phyloP scores from a whole-genome alignment of 805 yeast species.

The Pichia kluyveri region DNA sequence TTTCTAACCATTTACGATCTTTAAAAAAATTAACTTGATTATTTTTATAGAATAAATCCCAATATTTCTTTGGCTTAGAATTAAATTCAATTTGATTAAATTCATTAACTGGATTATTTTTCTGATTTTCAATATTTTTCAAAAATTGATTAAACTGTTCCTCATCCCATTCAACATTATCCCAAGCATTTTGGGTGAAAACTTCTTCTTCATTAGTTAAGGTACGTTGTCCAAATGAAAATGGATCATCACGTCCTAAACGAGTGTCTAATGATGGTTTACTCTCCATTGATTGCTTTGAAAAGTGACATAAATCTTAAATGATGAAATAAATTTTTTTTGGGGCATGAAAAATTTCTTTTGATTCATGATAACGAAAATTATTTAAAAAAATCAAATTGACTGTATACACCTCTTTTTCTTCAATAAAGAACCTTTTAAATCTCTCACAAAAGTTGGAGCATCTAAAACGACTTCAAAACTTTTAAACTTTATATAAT shows the following conservation, averaged over 20 bases:
- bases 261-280: slow-evolving; percentile 47
- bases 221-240: slow-evolving; percentile 82
- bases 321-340: no score
- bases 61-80: slow-evolving; percentile 81
- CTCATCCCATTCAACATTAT: slow-evolving; percentile 95
- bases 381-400: no score
- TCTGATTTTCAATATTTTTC: slow-evolving; percentile 46
- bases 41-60: slow-evolving; percentile 91
- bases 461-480: no score
- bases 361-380: not conserved
- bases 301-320: no score
- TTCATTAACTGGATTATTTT: slow-evolving; percentile 76
- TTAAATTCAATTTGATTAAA: slow-evolving; percentile 75
- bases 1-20: slow-evolving; percentile 91
- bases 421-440: no score
- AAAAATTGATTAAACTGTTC: slow-evolving; percentile 69
- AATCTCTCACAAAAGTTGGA: no score
- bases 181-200: slow-evolving; percentile 93
- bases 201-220: slow-evolving; percentile 69
- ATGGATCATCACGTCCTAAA: slow-evolving; percentile 81
- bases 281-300: not conserved
- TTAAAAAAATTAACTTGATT: slow-evolving; percentile 92
- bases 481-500: no score
- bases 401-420: no score
- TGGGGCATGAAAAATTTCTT: not conserved